Evolutionary conservation across 257 asterid species (phyloP), one percentile per base, ranked within the genome.

Genomic region (Perilla frutescens): DNA sequence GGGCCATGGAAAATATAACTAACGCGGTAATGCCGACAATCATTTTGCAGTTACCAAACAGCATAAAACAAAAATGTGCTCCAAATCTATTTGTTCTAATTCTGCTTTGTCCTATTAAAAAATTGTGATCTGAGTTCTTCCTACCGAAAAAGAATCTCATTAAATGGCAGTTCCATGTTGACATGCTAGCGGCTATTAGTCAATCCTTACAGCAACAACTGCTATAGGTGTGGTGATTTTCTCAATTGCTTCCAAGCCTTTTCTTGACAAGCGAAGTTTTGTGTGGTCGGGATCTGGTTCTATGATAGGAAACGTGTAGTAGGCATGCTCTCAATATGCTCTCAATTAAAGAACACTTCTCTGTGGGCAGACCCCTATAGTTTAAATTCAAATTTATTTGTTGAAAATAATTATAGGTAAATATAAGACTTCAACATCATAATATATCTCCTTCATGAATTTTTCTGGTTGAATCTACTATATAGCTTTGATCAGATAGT

Each of bases 241-340:
- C 90, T 88, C 92, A 71, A 94, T 90, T 60, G 99, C 96, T 80
- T 87, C 88, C 84, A 94, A 78, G 63, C 99, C 99, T 87, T 82
- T 94, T 84, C 90, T 87, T 64, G 96, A 72, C 77, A 94, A 85
- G 50, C 91, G 96, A 53, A 94, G 99, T 82, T 91, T 94, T 7
- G 99, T 91, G 83, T 94, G 99, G 66, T 97, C 97, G 48, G 93
- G 91, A 83, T 92, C 96, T 31, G 99, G 99, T 82, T 87, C 99
- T 80, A 94, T 76, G 73, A 91, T 91, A 39, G 99, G 98, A 84
- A 94, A 88, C 82, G 97, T 94, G 83, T 62, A 72, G n/a, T n/a
- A n/a, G n/a, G n/a, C n/a, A n/a, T n/a, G n/a, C n/a, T n/a, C n/a
- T n/a, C n/a, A n/a, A n/a, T n/a, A n/a, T n/a, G n/a, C n/a, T n/a